Percentiles rank a stretch among this genome's conserved stretches.
These are phyloP conservation scores for Colletotrichum melonis DNA, from an alignment of 2,329 filamentous ascomycete genomes.

Conservation along the genomic window DNA sequence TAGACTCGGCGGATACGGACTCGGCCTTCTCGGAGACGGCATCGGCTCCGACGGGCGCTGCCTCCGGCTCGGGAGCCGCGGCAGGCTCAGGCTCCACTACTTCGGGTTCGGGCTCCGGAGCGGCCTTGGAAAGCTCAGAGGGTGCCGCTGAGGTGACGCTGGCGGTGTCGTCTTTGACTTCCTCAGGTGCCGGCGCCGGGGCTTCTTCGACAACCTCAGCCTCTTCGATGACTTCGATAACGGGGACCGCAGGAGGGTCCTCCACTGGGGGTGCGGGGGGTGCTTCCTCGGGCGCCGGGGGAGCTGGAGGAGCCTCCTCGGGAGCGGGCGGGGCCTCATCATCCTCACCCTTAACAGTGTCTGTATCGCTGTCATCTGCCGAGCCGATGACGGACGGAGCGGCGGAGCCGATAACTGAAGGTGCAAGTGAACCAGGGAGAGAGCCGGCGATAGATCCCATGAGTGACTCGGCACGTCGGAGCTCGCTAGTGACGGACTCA, in stretches of 20 bases:
- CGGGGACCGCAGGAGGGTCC: background rate
- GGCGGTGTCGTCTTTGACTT: conserved; percentile 18
- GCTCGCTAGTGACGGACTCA: conserved; percentile 31
- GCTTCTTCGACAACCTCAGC: background rate
- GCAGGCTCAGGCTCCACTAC: background rate
- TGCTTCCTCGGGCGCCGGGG: background rate
- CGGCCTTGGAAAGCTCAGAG: background rate
- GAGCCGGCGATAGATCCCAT: conserved; percentile 26
- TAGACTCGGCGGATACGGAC: background rate
- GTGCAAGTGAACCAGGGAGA: background rate
- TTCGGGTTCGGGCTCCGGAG: background rate
- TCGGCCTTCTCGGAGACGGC: conserved; percentile 11
- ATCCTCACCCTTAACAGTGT: conserved; percentile 30
- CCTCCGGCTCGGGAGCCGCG: background rate
- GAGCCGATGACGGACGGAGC: conserved; percentile 13
- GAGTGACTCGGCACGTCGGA: conserved; percentile 28
- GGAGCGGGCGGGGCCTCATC: background rate
- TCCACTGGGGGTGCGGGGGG: background rate
- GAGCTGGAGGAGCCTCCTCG: conserved; percentile 11
- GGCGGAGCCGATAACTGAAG: background rate
- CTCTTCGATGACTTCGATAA: background rate
- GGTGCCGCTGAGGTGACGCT: conserved; percentile 6
- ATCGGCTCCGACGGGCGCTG: background rate
- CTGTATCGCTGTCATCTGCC: conserved; percentile 16
- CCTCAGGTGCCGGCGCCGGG: background rate